These are phyloP conservation scores for Mycena sanguinolenta DNA, from an alignment of 768 basidiomycete genomes.

Conservation along the genomic window DNA sequence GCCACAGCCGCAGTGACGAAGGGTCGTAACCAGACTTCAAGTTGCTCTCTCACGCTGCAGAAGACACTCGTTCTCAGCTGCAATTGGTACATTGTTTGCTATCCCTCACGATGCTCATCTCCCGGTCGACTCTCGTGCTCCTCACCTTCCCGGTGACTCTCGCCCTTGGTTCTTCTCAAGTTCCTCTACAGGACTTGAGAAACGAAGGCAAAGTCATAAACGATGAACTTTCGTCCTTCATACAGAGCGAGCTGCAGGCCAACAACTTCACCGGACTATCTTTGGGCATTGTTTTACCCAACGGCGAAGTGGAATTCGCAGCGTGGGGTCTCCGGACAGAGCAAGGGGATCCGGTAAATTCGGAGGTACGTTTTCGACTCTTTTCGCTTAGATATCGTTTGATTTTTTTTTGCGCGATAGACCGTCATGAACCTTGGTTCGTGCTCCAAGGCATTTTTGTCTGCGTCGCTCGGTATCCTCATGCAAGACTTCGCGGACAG, in stretches of 20 bases:
- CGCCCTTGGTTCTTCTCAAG: neutral
- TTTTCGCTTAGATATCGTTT: neutral
- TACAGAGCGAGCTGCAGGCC: neutral
- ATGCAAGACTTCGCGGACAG: slow-evolving; percentile 56
- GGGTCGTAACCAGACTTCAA: no score
- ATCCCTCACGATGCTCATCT: neutral
- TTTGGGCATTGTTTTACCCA: slow-evolving; percentile 14
- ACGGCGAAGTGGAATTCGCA: slow-evolving; percentile 46
- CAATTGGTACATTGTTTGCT: no score
- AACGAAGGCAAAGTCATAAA: neutral
- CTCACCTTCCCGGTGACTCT: neutral
- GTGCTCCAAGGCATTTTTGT: slow-evolving; percentile 57
- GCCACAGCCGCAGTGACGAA: no score
- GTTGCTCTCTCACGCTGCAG: no score
- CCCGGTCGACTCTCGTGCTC: neutral
- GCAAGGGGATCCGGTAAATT: slow-evolving; percentile 45
- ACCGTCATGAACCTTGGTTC: slow-evolving; percentile 55
- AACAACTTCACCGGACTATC: slow-evolving; percentile 1
- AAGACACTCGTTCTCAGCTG: no score
- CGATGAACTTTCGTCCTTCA: neutral
- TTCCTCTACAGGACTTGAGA: neutral
- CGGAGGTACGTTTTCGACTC: slow-evolving; percentile 45
- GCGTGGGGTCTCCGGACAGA: slow-evolving; percentile 53
- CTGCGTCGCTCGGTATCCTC: slow-evolving; percentile 54
- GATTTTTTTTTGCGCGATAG: slow-evolving; percentile 36